Base-by-base conservation (phyloP, 2,329 filamentous ascomycete genomes). In the Nigrograna mackinnonii region DNA sequence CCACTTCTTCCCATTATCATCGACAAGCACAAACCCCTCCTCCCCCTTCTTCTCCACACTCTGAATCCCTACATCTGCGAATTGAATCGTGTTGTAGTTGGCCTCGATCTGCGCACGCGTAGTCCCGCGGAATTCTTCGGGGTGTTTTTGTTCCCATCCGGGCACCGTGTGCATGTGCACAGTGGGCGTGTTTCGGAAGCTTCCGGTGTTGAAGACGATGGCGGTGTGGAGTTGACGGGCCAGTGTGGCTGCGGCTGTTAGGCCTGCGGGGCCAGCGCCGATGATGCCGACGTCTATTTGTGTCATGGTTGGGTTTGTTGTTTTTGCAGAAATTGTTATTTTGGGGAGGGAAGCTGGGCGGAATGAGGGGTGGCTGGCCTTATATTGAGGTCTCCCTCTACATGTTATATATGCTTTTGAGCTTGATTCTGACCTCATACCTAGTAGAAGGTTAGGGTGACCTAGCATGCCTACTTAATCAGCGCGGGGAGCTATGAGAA, bases 241-340 rank as follows among this genome's bases (percentile, higher is more conserved):
- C 0, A 75, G 53, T 2, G 52, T 52, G 2, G 58, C 39, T 1
- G 70, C 69, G 2, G 58, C 59, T 0, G 66, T 50, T 2, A 76
- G 59, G 9, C 72, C 72, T 1, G 70, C 70, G 13, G 71, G 72
- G 1, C 73, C 72, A 21, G 55, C 67, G 28, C 72, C 72, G 4
- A 59, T 31, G 22, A 59, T 52, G 14, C 53, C 18, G 20, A 42
- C 21, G 6, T 52, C 49, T 17, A 21, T 22, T 17, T 13, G 31
- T 11, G 31, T n/a, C n/a, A n/a, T n/a, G n/a, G n/a, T n/a, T n/a
- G n/a, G n/a, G n/a, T n/a, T n/a, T n/a, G n/a, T n/a, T n/a, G n/a
- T n/a, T n/a, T n/a, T n/a, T n/a, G n/a, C n/a, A n/a, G n/a, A n/a
- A n/a, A n/a, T n/a, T n/a, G n/a, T n/a, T n/a, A n/a, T n/a, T n/a